A percentile compares a stretch with the other conserved stretches of the same genome.
Evolutionary conservation across 2,329 filamentous ascomycete genomes (phyloP).

Genomic region (Diaporthe nobilis): DNA sequence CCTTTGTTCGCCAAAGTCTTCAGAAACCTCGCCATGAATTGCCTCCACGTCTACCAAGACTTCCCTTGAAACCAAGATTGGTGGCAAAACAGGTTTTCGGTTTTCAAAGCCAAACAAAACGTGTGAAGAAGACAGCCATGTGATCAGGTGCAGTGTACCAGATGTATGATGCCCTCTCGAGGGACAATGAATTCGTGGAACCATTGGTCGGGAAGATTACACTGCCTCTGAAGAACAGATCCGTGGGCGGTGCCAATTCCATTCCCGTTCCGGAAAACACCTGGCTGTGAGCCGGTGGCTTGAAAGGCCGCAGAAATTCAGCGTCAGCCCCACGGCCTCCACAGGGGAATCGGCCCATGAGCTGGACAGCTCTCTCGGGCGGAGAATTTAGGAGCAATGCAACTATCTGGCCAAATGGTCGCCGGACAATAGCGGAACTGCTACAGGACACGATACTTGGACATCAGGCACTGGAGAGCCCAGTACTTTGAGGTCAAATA

Average conservation of each 20-base stretch:
- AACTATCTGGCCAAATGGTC: neutral
- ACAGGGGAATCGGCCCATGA: neutral
- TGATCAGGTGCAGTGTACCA: neutral
- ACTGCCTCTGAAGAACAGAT: neutral
- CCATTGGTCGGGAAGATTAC: neutral
- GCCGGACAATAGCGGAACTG: neutral
- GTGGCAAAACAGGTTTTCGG: neutral
- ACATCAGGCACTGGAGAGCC: neutral
- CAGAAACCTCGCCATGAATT: neutral
- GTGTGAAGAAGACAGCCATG: neutral
- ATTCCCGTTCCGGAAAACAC: too few species aligned
- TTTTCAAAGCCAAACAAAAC: neutral
- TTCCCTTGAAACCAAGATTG: neutral
- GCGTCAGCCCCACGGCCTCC: too few species aligned
- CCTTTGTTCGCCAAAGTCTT: neutral
- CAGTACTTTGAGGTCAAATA: neutral
- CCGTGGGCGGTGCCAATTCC: too few species aligned
- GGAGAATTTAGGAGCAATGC: neutral
- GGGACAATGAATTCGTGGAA: fast-evolving
- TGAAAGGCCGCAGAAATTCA: neutral
- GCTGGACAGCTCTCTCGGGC: neutral
- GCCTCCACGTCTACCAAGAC: neutral
- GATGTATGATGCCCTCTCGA: neutral
- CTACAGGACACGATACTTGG: neutral
- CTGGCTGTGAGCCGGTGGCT: neutral